Evolutionary conservation across 2,329 filamentous ascomycete species (phyloP).

Genomic region (Ascochyta fabae): DNA sequence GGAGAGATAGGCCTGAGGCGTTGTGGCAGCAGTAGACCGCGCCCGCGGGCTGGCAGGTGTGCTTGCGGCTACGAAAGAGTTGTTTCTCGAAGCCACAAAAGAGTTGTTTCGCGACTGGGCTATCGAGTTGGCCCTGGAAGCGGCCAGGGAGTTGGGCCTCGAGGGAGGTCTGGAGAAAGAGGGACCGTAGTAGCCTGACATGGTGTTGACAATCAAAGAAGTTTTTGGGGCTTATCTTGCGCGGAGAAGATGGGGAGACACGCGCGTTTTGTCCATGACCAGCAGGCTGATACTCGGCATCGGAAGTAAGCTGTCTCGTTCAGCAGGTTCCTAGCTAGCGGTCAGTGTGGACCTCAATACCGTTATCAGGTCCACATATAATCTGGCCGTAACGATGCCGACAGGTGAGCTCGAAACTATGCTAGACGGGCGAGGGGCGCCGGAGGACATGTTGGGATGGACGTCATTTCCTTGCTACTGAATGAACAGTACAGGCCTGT

Average conservation of each 20-base stretch:
- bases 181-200: constrained; percentile 21
- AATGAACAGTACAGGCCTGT: too few relatives aligned
- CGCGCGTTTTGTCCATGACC: constrained; percentile 14
- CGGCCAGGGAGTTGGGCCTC: constrained; percentile 18
- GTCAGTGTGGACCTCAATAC: constrained; percentile 15
- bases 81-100: constrained; percentile 4
- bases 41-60: constrained; percentile 16
- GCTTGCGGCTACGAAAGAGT: constrained; percentile 10
- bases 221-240: constrained; percentile 3
- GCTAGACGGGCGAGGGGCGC: not conserved
- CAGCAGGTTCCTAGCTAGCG: constrained; percentile 8
- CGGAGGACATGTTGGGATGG: not conserved
- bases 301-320: constrained; percentile 3
- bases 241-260: constrained; percentile 13
- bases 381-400: constrained; percentile 14
- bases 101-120: constrained; percentile 13
- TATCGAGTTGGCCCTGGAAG: constrained; percentile 17
- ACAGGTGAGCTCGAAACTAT: constrained; percentile 9
- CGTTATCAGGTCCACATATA: constrained; percentile 16
- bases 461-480: not conserved
- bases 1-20: constrained; percentile 17
- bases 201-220: constrained; percentile 6
- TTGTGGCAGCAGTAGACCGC: constrained; percentile 16
- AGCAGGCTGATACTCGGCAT: constrained; percentile 11
- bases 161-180: constrained; percentile 19